Percentiles rank a stretch among this genome's conserved stretches.
These are phyloP conservation scores for Mortierella sp. DNA, from an alignment of 371 early-diverging fungal genomes.

Conservation along the genomic window DNA sequence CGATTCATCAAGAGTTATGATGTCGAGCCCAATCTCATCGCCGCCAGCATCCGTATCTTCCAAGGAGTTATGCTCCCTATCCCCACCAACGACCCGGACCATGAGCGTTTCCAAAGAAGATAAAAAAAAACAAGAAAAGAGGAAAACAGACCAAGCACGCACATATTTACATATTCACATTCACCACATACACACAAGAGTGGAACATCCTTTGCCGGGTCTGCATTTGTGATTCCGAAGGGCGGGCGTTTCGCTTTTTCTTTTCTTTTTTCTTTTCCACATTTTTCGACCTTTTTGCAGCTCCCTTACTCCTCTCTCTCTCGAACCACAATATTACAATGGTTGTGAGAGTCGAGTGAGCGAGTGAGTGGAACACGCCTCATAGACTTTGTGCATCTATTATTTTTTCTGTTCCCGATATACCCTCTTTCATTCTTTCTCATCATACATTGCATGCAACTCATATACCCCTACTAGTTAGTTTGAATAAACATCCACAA, in stretches of 20 bases:
- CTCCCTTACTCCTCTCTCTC: not conserved
- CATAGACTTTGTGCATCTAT: not conserved
- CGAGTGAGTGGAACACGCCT: slow-evolving; percentile 2
- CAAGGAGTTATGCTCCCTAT: slow-evolving; percentile 29
- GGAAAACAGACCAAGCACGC: no score
- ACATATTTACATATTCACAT: not conserved
- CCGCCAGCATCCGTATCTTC: slow-evolving; percentile 31
- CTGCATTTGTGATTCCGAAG: slow-evolving; percentile 4
- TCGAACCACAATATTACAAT: not conserved
- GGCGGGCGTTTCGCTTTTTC: not conserved
- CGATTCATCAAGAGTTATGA: slow-evolving; percentile 29
- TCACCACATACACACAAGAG: not conserved
- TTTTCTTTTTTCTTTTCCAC: not conserved
- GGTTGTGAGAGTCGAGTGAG: not conserved
- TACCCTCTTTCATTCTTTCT: not conserved
- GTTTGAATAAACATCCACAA: not conserved
- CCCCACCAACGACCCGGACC: not conserved
- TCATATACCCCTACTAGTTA: not conserved
- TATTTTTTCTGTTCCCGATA: not conserved
- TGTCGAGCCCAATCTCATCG: slow-evolving; percentile 23
- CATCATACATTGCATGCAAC: not conserved
- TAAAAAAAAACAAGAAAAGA: no score
- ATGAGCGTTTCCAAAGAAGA: no score
- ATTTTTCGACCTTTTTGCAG: not conserved
- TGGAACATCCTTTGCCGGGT: not conserved